Percentiles rank a stretch among this genome's conserved stretches.
phyloP scores from a whole-genome alignment of 306 rosid species.

The Dalbergia oliveri region DNA sequence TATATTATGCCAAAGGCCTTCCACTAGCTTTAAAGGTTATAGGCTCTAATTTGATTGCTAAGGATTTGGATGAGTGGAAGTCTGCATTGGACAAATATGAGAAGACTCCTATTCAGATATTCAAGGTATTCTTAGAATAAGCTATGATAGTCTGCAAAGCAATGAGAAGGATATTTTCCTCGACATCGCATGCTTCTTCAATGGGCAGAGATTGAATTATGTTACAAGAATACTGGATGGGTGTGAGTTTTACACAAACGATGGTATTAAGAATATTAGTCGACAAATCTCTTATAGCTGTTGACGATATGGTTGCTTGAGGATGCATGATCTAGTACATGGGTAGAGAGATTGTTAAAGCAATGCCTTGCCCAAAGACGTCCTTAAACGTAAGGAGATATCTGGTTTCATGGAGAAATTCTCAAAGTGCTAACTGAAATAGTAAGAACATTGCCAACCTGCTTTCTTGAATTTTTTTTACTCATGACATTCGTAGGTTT shows the following conservation, averaged over 20 bases:
- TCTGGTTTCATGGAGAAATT: neutral
- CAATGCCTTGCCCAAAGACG: no score
- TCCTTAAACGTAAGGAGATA: no score
- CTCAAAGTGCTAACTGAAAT: no score
- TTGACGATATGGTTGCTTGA: neutral
- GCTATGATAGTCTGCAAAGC: neutral
- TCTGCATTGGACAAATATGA: no score
- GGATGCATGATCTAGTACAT: slow-evolving; percentile 21
- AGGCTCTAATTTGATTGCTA: neutral
- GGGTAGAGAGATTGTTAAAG: slow-evolving; percentile 14
- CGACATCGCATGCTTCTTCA: slow-evolving; percentile 17
- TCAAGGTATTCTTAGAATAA: slow-evolving; percentile 2
- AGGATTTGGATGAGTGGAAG: neutral
- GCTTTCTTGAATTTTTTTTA: neutral
- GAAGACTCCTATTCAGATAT: neutral
- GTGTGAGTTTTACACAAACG: neutral
- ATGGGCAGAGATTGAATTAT: neutral
- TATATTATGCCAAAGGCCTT: slow-evolving; percentile 9
- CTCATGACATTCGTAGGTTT: no score
- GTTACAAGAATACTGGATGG: neutral
- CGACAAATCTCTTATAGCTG: slow-evolving; percentile 3
- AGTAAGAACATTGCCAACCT: neutral
- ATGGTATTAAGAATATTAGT: neutral
- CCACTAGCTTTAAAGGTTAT: slow-evolving; percentile 11
- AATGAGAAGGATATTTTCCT: neutral